Conservation (phyloP, 2,329 filamentous ascomycete species). For the Iodosphaeria phyllophila region DNA sequence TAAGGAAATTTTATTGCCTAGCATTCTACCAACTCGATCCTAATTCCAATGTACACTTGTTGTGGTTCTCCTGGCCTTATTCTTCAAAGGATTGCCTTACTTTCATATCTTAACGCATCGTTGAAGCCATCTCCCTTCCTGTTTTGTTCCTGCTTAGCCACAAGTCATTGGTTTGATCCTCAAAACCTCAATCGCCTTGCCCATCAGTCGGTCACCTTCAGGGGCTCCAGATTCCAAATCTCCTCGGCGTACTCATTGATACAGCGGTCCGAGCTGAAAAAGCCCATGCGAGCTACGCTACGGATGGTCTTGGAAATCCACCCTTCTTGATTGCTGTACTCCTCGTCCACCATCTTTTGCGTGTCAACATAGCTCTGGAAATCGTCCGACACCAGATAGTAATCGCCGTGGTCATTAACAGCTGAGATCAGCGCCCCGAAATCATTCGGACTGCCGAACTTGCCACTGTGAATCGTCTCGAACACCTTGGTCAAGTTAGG, state of each 20-base stretch:
- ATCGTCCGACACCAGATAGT: constrained; percentile 94
- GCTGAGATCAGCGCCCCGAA: constrained; percentile 73
- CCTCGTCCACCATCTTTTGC: constrained; percentile 76
- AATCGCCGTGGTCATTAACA: constrained; percentile 85
- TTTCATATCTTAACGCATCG: no score
- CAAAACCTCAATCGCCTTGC: no score
- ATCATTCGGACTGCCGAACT: constrained; percentile 59
- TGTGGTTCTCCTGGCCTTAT: no score
- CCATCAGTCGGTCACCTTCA: constrained; percentile 24
- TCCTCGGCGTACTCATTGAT: constrained; percentile 94
- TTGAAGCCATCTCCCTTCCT: no score
- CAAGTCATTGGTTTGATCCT: no score
- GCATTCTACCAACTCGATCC: no score
- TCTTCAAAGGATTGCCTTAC: no score
- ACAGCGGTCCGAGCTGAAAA: constrained; percentile 88
- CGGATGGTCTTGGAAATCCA: constrained; percentile 86
- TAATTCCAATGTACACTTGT: no score
- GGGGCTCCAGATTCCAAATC: constrained; percentile 92
- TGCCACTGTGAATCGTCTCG: constrained; percentile 57
- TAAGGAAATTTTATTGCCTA: no score
- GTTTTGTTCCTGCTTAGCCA: no score
- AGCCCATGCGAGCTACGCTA: constrained; percentile 84
- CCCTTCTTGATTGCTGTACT: constrained; percentile 78
- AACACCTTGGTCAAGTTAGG: constrained; percentile 66
- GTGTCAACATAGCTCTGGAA: constrained; percentile 91